phyloP scores from a whole-genome alignment of 1,284 basidiomycete genomes.

The Trichosporon coremiiforme region DNA sequence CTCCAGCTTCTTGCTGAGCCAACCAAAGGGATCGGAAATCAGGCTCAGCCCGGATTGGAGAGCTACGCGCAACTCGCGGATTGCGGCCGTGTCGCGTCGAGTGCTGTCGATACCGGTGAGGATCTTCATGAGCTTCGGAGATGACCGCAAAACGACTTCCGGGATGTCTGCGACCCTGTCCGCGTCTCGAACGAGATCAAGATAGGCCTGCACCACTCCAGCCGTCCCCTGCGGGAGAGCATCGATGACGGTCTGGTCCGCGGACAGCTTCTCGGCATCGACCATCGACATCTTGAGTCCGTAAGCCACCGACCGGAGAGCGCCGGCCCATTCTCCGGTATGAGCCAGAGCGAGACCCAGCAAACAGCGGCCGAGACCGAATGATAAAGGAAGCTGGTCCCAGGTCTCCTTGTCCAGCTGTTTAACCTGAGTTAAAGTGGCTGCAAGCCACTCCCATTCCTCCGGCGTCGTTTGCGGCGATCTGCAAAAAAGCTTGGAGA shows the following conservation, averaged over 20 bases:
- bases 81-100: not conserved
- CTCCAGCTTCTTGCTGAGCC: slow-evolving; percentile 17
- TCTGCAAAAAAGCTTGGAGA: slow-evolving; percentile 11
- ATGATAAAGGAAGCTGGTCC: slow-evolving; percentile 21
- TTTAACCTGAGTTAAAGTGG: not conserved
- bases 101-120: slow-evolving; percentile 17
- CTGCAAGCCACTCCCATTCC: slow-evolving; percentile 29
- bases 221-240: slow-evolving; percentile 3
- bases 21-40: slow-evolving; percentile 21
- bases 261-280: slow-evolving; percentile 4
- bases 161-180: slow-evolving; percentile 19
- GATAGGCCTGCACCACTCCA: slow-evolving; percentile 19
- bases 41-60: slow-evolving; percentile 20
- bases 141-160: slow-evolving; percentile 9
- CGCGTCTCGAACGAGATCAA: slow-evolving; percentile 1
- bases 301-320: not conserved
- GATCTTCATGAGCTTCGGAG: slow-evolving; percentile 21
- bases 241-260: not conserved
- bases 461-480: not conserved
- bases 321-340: slow-evolving; percentile 19
- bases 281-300: slow-evolving; percentile 19
- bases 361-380: slow-evolving; percentile 13
- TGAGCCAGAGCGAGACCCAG: slow-evolving; percentile 21
- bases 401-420: not conserved
- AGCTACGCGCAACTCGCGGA: not conserved